phyloP scores from a whole-genome alignment of 208 protist species.

The Trypanosoma avium region DNA sequence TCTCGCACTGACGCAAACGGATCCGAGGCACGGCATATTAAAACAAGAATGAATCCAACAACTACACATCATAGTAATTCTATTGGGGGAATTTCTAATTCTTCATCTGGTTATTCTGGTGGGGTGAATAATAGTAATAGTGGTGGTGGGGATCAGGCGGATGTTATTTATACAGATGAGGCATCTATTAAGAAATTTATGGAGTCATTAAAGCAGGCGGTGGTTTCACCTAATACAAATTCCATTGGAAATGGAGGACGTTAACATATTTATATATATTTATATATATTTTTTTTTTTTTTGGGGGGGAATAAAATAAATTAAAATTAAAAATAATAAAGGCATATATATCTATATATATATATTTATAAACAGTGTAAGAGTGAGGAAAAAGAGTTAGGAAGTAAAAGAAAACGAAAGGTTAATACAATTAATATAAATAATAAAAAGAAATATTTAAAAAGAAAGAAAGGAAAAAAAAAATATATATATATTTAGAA shows the following conservation, averaged over 20 bases:
- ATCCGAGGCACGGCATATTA: constrained; percentile 82
- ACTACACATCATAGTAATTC: constrained; percentile 52
- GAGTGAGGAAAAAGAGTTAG: not conserved
- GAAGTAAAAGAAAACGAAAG: not conserved
- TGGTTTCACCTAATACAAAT: constrained; percentile 31
- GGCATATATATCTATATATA: no score
- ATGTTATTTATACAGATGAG: constrained; percentile 86
- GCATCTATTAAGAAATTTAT: constrained; percentile 80
- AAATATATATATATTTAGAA: not conserved
- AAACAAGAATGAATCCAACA: constrained; percentile 85
- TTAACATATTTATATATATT: no score
- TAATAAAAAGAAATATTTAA: not conserved
- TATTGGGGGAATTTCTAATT: constrained; percentile 1
- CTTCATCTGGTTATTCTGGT: constrained; percentile 20
- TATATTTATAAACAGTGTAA: not conserved
- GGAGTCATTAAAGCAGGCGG: constrained; percentile 71
- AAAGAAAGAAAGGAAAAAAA: not conserved
- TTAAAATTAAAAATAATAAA: no score
- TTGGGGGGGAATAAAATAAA: no score
- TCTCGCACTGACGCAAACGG: constrained; percentile 85
- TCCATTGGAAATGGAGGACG: no score
- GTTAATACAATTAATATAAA: not conserved
- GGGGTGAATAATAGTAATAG: not conserved
- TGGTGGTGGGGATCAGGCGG: constrained; percentile 31
- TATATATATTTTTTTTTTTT: not conserved